Conservation (phyloP, 495 filamentous ascomycete species). For the Lasiosphaeria hispida region DNA sequence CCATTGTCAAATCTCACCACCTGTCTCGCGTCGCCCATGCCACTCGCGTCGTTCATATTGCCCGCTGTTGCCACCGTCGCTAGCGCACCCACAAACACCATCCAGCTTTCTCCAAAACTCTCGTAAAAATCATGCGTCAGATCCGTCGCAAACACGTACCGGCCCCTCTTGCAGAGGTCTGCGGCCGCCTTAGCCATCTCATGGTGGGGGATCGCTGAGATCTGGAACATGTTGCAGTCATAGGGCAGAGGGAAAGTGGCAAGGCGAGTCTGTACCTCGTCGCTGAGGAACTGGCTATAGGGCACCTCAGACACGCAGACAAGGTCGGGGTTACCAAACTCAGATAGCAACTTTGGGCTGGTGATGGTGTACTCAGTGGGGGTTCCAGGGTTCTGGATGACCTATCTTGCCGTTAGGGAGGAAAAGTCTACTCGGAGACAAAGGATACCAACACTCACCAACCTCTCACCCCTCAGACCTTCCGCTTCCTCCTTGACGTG, state of each 20-base stretch:
- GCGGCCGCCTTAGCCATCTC: not conserved
- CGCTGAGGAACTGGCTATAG: not conserved
- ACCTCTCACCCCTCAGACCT: constrained; percentile 1
- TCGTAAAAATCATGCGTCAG: constrained; percentile 11
- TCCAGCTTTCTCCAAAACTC: constrained; percentile 13
- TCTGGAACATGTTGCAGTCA: constrained; percentile 6
- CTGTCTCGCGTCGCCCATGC: not conserved
- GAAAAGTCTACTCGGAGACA: not conserved
- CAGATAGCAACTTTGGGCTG: not conserved
- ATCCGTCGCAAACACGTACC: constrained; percentile 13
- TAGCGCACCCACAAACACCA: constrained; percentile 1
- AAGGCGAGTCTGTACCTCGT: constrained; percentile 7
- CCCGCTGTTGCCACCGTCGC: not conserved
- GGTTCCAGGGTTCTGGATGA: constrained; percentile 16
- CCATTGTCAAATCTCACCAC: not conserved
- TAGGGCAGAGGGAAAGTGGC: not conserved
- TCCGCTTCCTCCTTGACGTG: constrained; percentile 1
- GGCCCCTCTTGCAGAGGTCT: constrained; percentile 3
- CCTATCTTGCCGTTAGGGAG: not conserved
- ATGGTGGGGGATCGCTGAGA: not conserved
- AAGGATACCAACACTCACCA: not conserved
- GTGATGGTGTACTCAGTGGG: constrained; percentile 4
- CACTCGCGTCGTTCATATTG: not conserved
- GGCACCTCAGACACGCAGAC: constrained; percentile 13
- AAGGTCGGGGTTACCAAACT: constrained; percentile 11